phyloP scores from a whole-genome alignment of 352 stramenopile genomes.

The Aphanomyces euteiches region DNA sequence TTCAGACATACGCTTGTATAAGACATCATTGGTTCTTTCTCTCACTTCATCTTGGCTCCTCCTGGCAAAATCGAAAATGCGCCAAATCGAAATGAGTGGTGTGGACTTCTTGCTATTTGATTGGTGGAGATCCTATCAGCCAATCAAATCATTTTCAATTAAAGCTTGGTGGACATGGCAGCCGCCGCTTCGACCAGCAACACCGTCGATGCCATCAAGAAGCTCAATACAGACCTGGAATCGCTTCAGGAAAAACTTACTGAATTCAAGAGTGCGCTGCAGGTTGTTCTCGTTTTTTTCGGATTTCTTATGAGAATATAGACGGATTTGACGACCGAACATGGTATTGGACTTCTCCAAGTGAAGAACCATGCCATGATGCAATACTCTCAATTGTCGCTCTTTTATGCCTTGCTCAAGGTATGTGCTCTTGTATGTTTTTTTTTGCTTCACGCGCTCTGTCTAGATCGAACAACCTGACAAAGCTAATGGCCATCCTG shows the following conservation, averaged over 20 bases:
- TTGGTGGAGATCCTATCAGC: constrained; percentile 25
- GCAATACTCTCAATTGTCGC: constrained; percentile 83
- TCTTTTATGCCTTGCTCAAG: constrained; percentile 83
- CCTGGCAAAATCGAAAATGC: constrained; percentile 3
- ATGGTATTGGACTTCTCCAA: constrained; percentile 75
- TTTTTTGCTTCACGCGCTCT: neutral
- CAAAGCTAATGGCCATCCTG: constrained; percentile 64
- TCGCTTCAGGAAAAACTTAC: constrained; percentile 25
- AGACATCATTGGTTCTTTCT: constrained; percentile 28
- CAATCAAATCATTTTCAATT: constrained; percentile 22
- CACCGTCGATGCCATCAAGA: neutral
- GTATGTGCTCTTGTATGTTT: constrained; percentile 29
- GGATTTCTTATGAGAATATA: constrained; percentile 29
- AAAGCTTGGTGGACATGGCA: neutral
- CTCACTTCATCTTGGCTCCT: neutral
- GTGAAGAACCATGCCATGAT: constrained; percentile 86
- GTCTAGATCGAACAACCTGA: constrained; percentile 61
- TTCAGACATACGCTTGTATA: constrained; percentile 32
- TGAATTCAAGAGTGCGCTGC: constrained; percentile 21
- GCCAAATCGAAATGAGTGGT: neutral
- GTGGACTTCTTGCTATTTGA: neutral
- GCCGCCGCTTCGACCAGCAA: too few species aligned
- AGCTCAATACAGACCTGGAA: constrained; percentile 28
- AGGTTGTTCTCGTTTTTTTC: constrained; percentile 13
- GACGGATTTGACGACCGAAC: constrained; percentile 54